Percentiles rank a stretch among this genome's conserved stretches.
Conservation (phyloP, 2,329 filamentous ascomycete genomes). For the Truncatella angustata region DNA sequence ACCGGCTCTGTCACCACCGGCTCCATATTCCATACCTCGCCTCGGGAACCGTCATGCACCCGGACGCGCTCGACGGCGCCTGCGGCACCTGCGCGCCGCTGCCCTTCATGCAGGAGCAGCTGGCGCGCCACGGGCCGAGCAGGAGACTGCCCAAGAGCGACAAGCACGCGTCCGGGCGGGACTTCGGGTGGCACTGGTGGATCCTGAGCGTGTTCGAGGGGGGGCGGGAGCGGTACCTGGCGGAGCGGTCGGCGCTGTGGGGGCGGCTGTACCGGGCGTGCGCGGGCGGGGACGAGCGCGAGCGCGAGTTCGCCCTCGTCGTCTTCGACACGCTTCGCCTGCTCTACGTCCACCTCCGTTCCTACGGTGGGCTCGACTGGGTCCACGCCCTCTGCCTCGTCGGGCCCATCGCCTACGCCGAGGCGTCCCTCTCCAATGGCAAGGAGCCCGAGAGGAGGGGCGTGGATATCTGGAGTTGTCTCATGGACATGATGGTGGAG, state of each 20-base stretch:
- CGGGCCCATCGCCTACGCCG: not conserved
- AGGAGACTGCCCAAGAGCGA: not conserved
- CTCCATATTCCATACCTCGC: not conserved
- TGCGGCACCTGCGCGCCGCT: not conserved
- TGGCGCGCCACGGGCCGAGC: not conserved
- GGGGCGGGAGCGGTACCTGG: not conserved
- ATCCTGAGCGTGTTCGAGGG: constrained; percentile 1
- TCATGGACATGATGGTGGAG: constrained; percentile 3
- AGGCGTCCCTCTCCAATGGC: not conserved
- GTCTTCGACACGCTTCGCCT: not conserved
- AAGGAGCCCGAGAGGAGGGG: not conserved
- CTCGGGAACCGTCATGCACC: not conserved
- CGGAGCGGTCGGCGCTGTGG: not conserved
- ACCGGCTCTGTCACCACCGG: not conserved
- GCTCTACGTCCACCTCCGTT: not conserved
- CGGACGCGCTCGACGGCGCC: not conserved
- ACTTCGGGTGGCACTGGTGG: constrained; percentile 5
- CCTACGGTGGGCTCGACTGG: not conserved
- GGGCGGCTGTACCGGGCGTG: not conserved
- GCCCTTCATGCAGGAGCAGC: not conserved
- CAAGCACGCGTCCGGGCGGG: not conserved
- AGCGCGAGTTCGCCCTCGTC: not conserved
- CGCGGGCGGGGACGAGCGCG: not conserved
- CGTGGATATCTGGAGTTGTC: not conserved
- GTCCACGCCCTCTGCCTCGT: not conserved